phyloP scores from a whole-genome alignment of 1,284 basidiomycete genomes.

The Omphalotus olearius region DNA sequence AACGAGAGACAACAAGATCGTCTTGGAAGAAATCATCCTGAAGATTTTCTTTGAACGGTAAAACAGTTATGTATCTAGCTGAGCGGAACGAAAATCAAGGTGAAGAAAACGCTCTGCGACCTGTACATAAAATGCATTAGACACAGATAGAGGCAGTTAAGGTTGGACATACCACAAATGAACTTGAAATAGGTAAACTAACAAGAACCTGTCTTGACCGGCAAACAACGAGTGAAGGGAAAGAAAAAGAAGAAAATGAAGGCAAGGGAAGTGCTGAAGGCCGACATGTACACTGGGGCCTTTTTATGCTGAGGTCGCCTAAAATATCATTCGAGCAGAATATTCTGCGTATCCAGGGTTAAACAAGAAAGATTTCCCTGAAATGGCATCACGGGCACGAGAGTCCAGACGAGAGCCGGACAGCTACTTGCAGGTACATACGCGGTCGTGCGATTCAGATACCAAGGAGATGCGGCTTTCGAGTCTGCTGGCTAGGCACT shows the following conservation, averaged over 20 bases:
- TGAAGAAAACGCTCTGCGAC: constrained; percentile 18
- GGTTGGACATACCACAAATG: constrained; percentile 9
- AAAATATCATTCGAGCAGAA: constrained; percentile 1
- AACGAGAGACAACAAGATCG: constrained; percentile 34
- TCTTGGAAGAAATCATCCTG: constrained; percentile 41
- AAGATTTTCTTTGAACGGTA: constrained; percentile 10
- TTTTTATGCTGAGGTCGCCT: constrained; percentile 2
- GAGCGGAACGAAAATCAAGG: constrained; percentile 5
- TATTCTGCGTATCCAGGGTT: constrained; percentile 9
- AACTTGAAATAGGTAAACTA: constrained; percentile 20
- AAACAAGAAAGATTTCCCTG: too few relatives aligned
- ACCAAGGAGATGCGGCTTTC: too few relatives aligned
- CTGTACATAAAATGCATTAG: constrained; percentile 16
- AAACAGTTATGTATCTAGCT: constrained; percentile 10
- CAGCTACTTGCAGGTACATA: too few relatives aligned
- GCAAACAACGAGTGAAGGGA: constrained; percentile 31
- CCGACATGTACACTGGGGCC: not conserved
- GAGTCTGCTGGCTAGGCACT: too few relatives aligned
- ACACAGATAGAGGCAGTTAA: not conserved
- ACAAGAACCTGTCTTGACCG: constrained; percentile 57
- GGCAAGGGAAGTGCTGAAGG: constrained; percentile 5
- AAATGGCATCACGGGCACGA: not conserved
- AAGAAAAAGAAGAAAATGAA: constrained; percentile 16
- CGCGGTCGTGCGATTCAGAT: too few relatives aligned
- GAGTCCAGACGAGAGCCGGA: too few relatives aligned